phyloP scores from a whole-genome alignment of 768 basidiomycete species.

The Neoboletus subvelutipes region DNA sequence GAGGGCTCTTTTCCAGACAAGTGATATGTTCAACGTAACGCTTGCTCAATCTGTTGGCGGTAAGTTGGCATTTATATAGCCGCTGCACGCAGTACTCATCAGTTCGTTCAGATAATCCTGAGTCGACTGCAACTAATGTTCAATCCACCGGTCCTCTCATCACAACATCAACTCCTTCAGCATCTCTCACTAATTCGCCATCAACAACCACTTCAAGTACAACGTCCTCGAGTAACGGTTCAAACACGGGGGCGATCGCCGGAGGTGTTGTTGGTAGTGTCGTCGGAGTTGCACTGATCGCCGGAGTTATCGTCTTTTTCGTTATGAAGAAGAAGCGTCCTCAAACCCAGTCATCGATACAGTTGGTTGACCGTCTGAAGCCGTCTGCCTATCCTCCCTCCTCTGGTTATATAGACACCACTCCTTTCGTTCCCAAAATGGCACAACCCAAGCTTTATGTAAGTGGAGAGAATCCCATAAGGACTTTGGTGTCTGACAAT shows the following conservation, averaged over 20 bases:
- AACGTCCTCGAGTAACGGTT: background rate
- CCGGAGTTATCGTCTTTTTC: background rate
- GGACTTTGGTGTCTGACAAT: background rate
- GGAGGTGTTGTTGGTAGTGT: background rate
- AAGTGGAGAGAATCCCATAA: constrained; percentile 3
- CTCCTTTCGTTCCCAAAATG: constrained; percentile 18
- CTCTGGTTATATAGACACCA: constrained; percentile 6
- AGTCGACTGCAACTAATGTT: background rate
- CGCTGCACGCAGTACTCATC: background rate
- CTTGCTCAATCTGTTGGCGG: background rate
- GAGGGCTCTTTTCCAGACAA: background rate
- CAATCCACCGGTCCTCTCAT: background rate
- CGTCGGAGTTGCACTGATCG: background rate
- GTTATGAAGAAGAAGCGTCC: background rate
- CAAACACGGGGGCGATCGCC: background rate
- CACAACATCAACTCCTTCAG: background rate
- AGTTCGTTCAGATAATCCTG: background rate
- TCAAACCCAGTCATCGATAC: background rate
- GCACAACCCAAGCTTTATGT: constrained; percentile 32
- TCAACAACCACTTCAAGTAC: background rate
- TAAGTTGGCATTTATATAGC: background rate
- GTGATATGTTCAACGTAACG: background rate
- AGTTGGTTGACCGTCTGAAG: no score
- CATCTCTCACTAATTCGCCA: background rate
- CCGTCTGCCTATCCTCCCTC: background rate